These are phyloP conservation scores for Diaporthe caulivora DNA, from an alignment of 2,329 filamentous ascomycete species.

Conservation along the genomic window DNA sequence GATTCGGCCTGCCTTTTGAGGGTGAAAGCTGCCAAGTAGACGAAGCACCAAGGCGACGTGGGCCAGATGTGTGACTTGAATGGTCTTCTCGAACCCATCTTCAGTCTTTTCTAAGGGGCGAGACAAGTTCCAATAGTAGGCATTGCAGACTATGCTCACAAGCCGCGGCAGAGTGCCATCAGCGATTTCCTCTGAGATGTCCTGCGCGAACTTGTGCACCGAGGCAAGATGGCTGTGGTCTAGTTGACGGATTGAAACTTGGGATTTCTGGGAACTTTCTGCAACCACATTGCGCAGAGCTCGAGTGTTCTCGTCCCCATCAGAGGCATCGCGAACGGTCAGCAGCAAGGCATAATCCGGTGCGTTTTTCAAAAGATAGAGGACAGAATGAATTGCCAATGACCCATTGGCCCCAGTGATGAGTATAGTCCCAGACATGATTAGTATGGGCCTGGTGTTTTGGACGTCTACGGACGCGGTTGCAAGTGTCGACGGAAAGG, in stretches of 20 bases:
- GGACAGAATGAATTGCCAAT: constrained; percentile 51
- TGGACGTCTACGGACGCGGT: background rate
- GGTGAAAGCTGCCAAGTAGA: constrained; percentile 71
- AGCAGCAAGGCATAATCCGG: constrained; percentile 45
- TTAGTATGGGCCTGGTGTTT: background rate
- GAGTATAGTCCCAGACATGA: constrained; percentile 51
- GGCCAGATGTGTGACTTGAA: constrained; percentile 55
- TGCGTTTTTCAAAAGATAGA: constrained; percentile 43
- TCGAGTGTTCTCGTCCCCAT: constrained; percentile 47
- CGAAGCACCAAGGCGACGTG: constrained; percentile 53
- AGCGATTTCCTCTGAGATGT: constrained; percentile 46
- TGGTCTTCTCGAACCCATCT: constrained; percentile 54
- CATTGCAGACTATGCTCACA: constrained; percentile 55
- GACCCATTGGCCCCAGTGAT: constrained; percentile 56
- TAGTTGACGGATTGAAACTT: constrained; percentile 49
- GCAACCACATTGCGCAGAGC: constrained; percentile 45
- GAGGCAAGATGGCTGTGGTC: constrained; percentile 51
- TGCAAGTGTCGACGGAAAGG: background rate
- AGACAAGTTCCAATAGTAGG: constrained; percentile 53
- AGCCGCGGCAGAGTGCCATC: constrained; percentile 48
- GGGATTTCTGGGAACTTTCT: constrained; percentile 56
- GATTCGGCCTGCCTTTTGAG: constrained; percentile 69
- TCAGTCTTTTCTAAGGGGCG: constrained; percentile 51
- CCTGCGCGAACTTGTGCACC: constrained; percentile 51
- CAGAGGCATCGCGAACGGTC: constrained; percentile 49